These are phyloP conservation scores for Neoboletus magnificus DNA, from an alignment of 768 basidiomycete species.

Conservation along the genomic window DNA sequence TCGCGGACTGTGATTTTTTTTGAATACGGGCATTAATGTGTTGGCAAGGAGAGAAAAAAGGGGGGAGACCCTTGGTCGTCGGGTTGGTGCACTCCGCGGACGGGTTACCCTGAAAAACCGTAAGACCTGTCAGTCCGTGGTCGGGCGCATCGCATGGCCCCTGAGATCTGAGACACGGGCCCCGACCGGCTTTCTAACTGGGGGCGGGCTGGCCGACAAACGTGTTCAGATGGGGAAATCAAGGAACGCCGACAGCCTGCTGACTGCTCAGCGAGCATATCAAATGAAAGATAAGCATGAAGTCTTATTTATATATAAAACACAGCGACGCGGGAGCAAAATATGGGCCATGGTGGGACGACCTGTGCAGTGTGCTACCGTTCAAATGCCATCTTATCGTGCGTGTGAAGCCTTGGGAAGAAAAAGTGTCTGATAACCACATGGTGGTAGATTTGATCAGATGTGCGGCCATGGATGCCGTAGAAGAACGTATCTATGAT, in stretches of 20 bases:
- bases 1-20: conserved; percentile 9
- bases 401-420: conserved; percentile 1
- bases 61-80: not conserved
- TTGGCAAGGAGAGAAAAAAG: not conserved
- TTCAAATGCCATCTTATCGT: not conserved
- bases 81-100: conserved; percentile 2
- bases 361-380: not conserved
- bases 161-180: not conserved
- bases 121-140: not conserved
- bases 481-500: not conserved
- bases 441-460: conserved; percentile 1
- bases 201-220: conserved; percentile 2
- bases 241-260: not conserved
- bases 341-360: not conserved
- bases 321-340: not conserved
- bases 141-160: not conserved
- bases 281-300: conserved; percentile 1
- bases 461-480: not conserved
- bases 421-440: not conserved
- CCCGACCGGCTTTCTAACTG: conserved; percentile 1
- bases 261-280: not conserved
- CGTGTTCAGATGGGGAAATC: not conserved
- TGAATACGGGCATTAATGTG: not conserved
- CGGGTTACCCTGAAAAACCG: conserved; percentile 2
- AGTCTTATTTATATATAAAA: not conserved